Percentiles rank a stretch among this genome's conserved stretches.
These are phyloP conservation scores for Leishmania tropica DNA, from an alignment of 208 protist genomes.

Conservation along the genomic window DNA sequence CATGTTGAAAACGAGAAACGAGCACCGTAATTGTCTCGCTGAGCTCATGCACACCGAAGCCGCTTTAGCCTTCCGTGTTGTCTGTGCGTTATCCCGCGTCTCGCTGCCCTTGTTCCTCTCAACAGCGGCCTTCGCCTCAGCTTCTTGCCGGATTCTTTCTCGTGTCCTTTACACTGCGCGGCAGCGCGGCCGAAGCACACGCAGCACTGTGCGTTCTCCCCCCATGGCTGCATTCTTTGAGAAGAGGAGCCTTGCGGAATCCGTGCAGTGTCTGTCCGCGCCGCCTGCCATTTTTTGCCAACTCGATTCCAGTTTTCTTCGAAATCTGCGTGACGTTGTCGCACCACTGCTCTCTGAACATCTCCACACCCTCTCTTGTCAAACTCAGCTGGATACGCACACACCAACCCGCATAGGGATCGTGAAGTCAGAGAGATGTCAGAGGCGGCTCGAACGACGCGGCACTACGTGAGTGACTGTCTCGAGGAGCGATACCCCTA, in stretches of 20 bases:
- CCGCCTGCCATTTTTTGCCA: background rate
- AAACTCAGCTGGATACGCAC: background rate
- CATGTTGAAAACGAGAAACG: background rate
- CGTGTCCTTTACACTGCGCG: background rate
- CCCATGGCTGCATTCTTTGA: background rate
- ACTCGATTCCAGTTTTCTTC: background rate
- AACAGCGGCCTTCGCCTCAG: background rate
- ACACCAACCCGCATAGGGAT: background rate
- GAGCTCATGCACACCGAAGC: background rate
- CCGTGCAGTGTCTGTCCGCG: background rate
- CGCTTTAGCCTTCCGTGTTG: background rate
- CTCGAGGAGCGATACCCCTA: conserved; percentile 88
- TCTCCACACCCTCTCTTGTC: background rate
- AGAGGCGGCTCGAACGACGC: conserved; percentile 63
- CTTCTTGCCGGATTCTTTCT: too few species aligned
- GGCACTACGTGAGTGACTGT: conserved; percentile 88
- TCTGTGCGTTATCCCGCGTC: too few species aligned
- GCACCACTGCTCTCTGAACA: background rate
- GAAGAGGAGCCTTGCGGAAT: background rate
- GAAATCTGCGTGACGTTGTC: background rate
- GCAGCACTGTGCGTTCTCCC: too few species aligned
- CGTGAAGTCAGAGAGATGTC: conserved; percentile 35
- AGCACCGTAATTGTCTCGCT: background rate
- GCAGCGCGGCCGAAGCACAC: background rate
- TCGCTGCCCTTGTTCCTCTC: background rate